Conservation (phyloP, 2,329 filamentous ascomycete species). For the Clonostachys chloroleuca region DNA sequence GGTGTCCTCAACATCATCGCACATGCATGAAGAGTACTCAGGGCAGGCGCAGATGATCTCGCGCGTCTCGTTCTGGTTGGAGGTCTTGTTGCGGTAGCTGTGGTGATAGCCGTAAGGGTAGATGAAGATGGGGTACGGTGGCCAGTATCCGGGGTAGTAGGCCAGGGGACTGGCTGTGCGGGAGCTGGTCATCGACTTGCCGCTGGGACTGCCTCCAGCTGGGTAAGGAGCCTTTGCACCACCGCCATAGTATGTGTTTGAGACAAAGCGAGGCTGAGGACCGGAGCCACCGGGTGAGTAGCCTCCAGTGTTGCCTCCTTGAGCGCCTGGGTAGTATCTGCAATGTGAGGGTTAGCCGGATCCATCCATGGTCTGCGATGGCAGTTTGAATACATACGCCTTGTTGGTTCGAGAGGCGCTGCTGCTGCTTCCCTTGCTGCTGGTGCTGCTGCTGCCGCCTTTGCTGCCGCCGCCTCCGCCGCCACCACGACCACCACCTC, state of each 20-base stretch:
- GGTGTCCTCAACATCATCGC: constrained; percentile 62
- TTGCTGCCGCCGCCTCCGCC: constrained; percentile 19
- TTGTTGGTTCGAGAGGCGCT: constrained; percentile 1
- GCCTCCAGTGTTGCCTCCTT: constrained; percentile 33
- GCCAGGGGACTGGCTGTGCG: constrained; percentile 41
- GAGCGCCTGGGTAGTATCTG: constrained; percentile 1
- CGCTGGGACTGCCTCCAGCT: constrained; percentile 32
- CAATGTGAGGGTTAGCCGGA: neutral
- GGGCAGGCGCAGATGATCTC: constrained; percentile 47
- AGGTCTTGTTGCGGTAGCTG: constrained; percentile 44
- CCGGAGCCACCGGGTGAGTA: constrained; percentile 55
- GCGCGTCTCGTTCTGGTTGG: constrained; percentile 27
- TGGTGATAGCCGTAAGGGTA: constrained; percentile 39
- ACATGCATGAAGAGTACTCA: constrained; percentile 48
- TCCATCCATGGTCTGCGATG: constrained; percentile 2
- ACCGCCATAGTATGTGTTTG: constrained; percentile 62
- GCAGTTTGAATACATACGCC: neutral
- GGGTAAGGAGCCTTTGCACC: constrained; percentile 59
- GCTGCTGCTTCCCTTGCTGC: constrained; percentile 8
- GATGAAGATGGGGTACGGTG: constrained; percentile 45
- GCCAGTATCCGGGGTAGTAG: constrained; percentile 50
- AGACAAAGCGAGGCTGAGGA: constrained; percentile 50
- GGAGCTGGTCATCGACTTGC: constrained; percentile 14
- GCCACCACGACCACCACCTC: constrained; percentile 45
- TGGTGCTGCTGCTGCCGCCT: constrained; percentile 10